phyloP scores from a whole-genome alignment of 139 green algal species.

The Gonium pectorale region DNA sequence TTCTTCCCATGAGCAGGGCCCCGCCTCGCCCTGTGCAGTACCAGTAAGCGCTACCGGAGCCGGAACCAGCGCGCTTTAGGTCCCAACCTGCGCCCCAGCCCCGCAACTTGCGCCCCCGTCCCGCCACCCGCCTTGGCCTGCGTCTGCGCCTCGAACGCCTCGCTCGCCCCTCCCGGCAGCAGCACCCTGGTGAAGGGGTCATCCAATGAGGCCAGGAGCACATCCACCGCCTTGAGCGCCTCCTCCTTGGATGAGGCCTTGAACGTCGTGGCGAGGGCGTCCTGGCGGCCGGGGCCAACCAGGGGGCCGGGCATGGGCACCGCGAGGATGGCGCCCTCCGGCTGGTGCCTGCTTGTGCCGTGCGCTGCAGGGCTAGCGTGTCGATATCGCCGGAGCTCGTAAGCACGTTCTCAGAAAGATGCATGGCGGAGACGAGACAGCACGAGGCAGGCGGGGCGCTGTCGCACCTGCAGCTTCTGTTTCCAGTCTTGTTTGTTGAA shows the following conservation, averaged over 20 bases:
- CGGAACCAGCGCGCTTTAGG: too few relatives aligned
- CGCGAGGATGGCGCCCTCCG: too few relatives aligned
- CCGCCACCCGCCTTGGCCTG: conserved; percentile 30
- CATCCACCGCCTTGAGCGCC: conserved; percentile 40
- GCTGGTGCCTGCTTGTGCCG: too few relatives aligned
- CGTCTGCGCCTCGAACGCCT: conserved; percentile 16
- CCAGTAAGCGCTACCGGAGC: too few relatives aligned
- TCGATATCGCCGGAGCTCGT: too few relatives aligned
- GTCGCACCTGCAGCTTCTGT: conserved; percentile 35
- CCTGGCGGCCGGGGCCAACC: not conserved
- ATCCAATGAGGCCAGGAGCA: conserved; percentile 75
- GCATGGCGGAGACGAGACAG: too few relatives aligned
- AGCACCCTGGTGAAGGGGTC: conserved; percentile 88
- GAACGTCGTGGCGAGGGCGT: conserved; percentile 29
- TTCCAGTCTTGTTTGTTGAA: conserved; percentile 46
- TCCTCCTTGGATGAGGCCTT: conserved; percentile 13
- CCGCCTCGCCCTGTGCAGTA: too few relatives aligned
- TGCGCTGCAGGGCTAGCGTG: too few relatives aligned
- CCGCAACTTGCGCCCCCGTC: not conserved
- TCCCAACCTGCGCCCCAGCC: too few relatives aligned
- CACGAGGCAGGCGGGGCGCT: not conserved
- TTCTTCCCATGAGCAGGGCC: too few relatives aligned
- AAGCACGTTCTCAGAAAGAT: too few relatives aligned
- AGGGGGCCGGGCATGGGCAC: not conserved
- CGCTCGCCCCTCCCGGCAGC: conserved; percentile 56